Evolutionary conservation across 441 rosid genomes (phyloP), one percentile per base, ranked within the genome.

Genomic region (Jatropha podagrica): DNA sequence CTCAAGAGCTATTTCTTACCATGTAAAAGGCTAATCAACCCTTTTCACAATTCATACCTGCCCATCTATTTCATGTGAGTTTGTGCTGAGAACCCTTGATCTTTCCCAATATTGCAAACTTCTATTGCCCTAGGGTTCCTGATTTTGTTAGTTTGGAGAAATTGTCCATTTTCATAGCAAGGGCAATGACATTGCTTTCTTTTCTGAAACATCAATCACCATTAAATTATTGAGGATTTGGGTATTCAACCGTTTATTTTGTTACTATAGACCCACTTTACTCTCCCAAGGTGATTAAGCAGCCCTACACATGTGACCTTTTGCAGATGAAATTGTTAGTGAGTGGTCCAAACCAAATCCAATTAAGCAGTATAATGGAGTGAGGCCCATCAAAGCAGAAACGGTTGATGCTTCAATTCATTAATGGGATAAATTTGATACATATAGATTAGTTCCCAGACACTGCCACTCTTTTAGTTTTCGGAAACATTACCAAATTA

Each of bases 311-410:
- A 76, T 38, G 63, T 55, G 74, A 71, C 42, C 59, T 66, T 72
- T 17, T 74, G 65, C 37, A 58, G 20, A 74, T 51, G 59, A 58
- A 69, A 68, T 68, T 73, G 77, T 26, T 14, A 69, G 63, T 69
- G 83, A 69, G 63, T 69, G 83, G 82, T 79, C 85, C 82, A 71
- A 52, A 44, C 85, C 82, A 71, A 52, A 44, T 44, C 48, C 48
- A 44, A 52, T 75, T 48, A 37, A 49, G 69, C 77, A 66, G 46
- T 61, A 60, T 62, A 13, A 66, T 42, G 37, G 68, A 27, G 67
- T 32, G 66, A 64, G 82, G 74, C 18, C 84, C 82, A 65, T 69
- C 10, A 66, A 15, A 41, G 5, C 7, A 37, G 58, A 14, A 59
- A 41, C 70, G 63, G n/a, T 76, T 48, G 58, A 59, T 72, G 42